Evolutionary conservation across 2,329 filamentous ascomycete species (phyloP).

Genomic region (Sporothrix globosa): DNA sequence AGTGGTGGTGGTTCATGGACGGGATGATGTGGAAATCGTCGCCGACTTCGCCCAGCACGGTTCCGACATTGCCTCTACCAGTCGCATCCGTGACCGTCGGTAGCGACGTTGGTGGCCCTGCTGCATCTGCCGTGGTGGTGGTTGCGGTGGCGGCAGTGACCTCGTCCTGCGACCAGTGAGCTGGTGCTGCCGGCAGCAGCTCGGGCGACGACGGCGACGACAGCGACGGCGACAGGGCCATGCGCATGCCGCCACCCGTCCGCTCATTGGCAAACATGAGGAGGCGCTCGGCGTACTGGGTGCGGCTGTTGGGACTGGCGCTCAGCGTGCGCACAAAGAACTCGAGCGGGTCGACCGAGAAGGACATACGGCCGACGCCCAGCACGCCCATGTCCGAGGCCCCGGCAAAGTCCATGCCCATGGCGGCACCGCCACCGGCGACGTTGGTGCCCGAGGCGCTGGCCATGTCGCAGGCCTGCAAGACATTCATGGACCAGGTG

Average conservation of each 20-base stretch:
- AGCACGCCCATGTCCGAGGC: constrained; percentile 43
- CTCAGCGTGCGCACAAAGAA: constrained; percentile 52
- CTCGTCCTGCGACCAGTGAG: constrained; percentile 16
- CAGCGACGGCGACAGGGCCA: constrained; percentile 41
- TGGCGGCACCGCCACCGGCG: constrained; percentile 35
- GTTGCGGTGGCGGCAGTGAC: background rate
- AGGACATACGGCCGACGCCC: constrained; percentile 42
- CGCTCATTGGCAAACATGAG: constrained; percentile 49
- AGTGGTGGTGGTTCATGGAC: background rate
- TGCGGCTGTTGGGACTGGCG: constrained; percentile 50
- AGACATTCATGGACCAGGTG: constrained; percentile 51
- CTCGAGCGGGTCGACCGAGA: constrained; percentile 48
- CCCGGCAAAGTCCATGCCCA: constrained; percentile 43
- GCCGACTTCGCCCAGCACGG: constrained; percentile 33
- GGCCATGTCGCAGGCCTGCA: constrained; percentile 45
- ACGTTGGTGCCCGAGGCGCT: constrained; percentile 31
- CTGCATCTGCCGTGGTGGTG: background rate
- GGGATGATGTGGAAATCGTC: constrained; percentile 19
- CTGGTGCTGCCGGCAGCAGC: background rate
- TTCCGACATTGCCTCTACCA: constrained; percentile 17
- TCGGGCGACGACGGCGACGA: constrained; percentile 35
- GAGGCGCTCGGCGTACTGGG: constrained; percentile 50
- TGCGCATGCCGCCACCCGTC: constrained; percentile 45
- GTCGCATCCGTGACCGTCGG: background rate
- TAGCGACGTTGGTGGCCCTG: background rate